These are phyloP conservation scores for Daldinia loculata DNA, from an alignment of 495 filamentous ascomycete genomes.

Conservation along the genomic window DNA sequence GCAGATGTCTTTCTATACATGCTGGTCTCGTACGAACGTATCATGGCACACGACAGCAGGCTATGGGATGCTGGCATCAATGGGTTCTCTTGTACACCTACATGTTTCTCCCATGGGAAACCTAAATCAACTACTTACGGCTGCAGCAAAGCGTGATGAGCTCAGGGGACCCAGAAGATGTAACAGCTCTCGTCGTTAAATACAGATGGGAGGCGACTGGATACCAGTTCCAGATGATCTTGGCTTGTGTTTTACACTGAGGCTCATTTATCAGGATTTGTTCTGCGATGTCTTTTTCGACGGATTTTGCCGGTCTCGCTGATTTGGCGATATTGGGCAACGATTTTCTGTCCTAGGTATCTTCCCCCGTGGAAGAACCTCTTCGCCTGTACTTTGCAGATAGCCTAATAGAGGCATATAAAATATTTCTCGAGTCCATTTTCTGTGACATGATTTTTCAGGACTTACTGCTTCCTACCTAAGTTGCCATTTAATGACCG, in stretches of 20 bases:
- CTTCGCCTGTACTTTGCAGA: conserved; percentile 23
- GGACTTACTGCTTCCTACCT: not conserved
- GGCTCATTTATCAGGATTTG: conserved; percentile 5
- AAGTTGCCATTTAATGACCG: not conserved
- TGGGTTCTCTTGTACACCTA: conserved; percentile 1
- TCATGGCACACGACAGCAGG: not conserved
- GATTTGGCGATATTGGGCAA: conserved; percentile 14
- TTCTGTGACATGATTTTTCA: conserved; percentile 8
- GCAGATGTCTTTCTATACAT: not conserved
- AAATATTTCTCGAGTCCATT: conserved; percentile 2
- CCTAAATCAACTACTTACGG: conserved; percentile 5
- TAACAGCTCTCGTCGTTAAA: not conserved
- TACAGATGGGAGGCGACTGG: not conserved
- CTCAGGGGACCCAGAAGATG: not conserved
- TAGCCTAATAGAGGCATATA: conserved; percentile 21
- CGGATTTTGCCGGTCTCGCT: not conserved
- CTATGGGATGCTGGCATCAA: not conserved
- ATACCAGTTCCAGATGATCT: conserved; percentile 4
- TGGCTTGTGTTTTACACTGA: not conserved
- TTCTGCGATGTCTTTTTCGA: conserved; percentile 11
- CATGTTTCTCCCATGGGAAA: not conserved
- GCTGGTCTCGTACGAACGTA: not conserved
- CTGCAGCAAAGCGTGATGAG: not conserved
- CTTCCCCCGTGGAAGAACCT: not conserved
- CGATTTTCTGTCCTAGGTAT: conserved; percentile 6